Base-by-base conservation (phyloP, 2,329 filamentous ascomycete genomes). In the Orbilia javanica region DNA sequence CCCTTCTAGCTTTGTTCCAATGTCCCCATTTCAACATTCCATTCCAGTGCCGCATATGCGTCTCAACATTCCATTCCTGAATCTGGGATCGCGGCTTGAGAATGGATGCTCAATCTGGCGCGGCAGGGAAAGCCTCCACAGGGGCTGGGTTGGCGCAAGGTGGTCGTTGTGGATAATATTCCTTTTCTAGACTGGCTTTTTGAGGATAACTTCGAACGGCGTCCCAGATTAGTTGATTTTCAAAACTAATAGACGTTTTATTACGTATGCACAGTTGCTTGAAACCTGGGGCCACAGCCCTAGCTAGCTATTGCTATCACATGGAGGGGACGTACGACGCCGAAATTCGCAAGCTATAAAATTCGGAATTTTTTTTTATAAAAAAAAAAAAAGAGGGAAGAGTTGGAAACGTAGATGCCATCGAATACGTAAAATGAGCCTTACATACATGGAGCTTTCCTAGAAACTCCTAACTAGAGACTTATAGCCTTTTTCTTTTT, bases 11-110 rank as follows among this genome's bases (percentile, higher is more conserved):
- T 62, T 55, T 50, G 15, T 42, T 44, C 20, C 42, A 50, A 25
- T 25, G 20, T 25, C 62, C 13, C 46, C 50, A 60, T 63, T 57
- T 55, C 42, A 63, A 42, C 65, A 76, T 77, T 71, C 65, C 73
- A 78, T 78, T 71, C 60, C 67, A 67, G 52, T 48, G 34, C 73
- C 66, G 73, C 73, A 78, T 67, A 52, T 66, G 67, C 73, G 52
- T 71, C 48, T 55, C 52, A 55, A 55, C 67, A 72, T 78, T 72
- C 73, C 73, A 71, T 62, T 44, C 62, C 73, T 63, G 8, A 34
- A 63, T 63, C 39, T 63, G 52, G 66, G 34, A 55, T 72, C 60
- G 60, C 55, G 50, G 48, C 65, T 44, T 66, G 48, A 62, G 65
- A 66, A 77, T 69, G 20, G 29, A 27, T 53, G 44, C 44, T 66